These are phyloP conservation scores for Russula olivacea DNA, from an alignment of 768 basidiomycete species.

Conservation along the genomic window DNA sequence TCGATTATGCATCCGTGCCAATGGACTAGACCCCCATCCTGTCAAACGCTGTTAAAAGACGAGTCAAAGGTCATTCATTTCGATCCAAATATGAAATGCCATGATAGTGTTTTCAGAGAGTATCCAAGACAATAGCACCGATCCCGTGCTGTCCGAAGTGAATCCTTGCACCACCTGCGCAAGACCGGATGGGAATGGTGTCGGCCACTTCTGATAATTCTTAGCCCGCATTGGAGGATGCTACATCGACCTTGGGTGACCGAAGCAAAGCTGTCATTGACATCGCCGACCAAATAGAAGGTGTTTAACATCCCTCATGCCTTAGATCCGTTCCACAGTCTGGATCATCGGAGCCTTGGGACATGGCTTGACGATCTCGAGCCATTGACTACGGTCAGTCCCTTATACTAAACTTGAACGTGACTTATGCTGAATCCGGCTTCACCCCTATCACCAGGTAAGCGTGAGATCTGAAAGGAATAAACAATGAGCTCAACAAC, in stretches of 20 bases:
- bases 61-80: slow-evolving; percentile 52
- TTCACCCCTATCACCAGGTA: too few relatives aligned
- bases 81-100: slow-evolving; percentile 59
- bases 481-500: too few relatives aligned
- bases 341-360: not conserved
- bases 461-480: too few relatives aligned
- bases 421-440: too few relatives aligned
- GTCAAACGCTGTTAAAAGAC: slow-evolving; percentile 33
- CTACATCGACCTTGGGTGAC: slow-evolving; percentile 46
- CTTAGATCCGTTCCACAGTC: slow-evolving; percentile 31
- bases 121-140: slow-evolving; percentile 51
- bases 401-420: too few relatives aligned
- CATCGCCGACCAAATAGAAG: slow-evolving; percentile 59
- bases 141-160: slow-evolving; percentile 33
- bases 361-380: not conserved
- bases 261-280: slow-evolving; percentile 67
- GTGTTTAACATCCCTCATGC: slow-evolving; percentile 63
- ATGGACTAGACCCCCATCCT: slow-evolving; percentile 32
- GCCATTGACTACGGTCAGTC: not conserved
- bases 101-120: slow-evolving; percentile 52
- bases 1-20: slow-evolving; percentile 30
- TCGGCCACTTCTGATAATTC: not conserved
- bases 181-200: not conserved
- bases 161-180: slow-evolving; percentile 19
- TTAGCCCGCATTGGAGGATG: slow-evolving; percentile 48